A percentile compares a stretch with the other conserved stretches of the same genome.
Conservation (phyloP, 495 filamentous ascomycete species). For the Sphaerosporella brunnea region DNA sequence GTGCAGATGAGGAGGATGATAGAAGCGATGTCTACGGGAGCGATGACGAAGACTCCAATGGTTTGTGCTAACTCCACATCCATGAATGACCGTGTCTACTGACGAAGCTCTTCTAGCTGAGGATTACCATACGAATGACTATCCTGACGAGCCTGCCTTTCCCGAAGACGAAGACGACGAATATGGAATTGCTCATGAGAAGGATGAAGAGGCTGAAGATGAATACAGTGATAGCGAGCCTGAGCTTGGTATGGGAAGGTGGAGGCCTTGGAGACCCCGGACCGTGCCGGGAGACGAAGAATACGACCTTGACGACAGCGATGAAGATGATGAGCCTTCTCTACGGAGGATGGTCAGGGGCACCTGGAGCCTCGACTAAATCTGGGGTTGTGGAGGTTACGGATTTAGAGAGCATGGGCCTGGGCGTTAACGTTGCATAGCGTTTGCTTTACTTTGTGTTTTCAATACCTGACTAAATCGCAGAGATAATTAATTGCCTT, state of each 20-base stretch:
- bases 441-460: too few species aligned
- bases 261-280: neutral
- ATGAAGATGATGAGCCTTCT: neutral
- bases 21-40: slow-evolving; percentile 17
- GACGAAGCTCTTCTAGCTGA: slow-evolving; percentile 16
- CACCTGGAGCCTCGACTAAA: neutral
- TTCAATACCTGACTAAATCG: too few species aligned
- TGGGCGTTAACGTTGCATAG: too few species aligned
- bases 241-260: neutral
- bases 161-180: slow-evolving; percentile 17
- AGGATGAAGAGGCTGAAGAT: neutral
- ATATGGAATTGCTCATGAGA: slow-evolving; percentile 5
- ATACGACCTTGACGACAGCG: neutral
- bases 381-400: too few species aligned
- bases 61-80: slow-evolving; percentile 8
- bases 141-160: slow-evolving; percentile 20
- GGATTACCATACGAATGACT: slow-evolving; percentile 26
- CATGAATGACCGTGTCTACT: neutral
- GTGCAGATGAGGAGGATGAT: slow-evolving; percentile 19
- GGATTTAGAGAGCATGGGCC: too few species aligned
- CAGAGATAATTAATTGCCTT: too few species aligned
- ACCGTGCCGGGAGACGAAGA: neutral
- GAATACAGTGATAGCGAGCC: neutral
- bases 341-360: neutral
- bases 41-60: slow-evolving; percentile 26